phyloP scores from a whole-genome alignment of 305 asterid species.

The Fraxinus paxiana region DNA sequence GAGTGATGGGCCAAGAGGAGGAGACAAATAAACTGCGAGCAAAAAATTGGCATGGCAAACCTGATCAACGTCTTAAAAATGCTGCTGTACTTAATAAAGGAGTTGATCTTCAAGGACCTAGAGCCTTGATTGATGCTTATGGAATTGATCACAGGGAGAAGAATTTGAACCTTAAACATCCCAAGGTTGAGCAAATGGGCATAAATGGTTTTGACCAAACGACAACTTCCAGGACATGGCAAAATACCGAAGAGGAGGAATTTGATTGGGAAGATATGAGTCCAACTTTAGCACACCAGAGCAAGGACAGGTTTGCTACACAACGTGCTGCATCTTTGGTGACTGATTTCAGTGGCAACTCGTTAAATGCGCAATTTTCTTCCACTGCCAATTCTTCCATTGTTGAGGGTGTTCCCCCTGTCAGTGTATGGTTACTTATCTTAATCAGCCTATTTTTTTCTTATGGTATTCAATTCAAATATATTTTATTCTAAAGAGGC shows the following conservation, averaged over 20 bases:
- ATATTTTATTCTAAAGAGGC: background rate
- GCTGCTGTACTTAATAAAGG: constrained; percentile 43
- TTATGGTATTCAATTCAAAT: background rate
- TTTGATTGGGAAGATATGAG: constrained; percentile 88
- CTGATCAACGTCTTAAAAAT: constrained; percentile 47
- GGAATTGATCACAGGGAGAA: constrained; percentile 83
- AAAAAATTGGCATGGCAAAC: constrained; percentile 48
- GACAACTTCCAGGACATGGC: constrained; percentile 55
- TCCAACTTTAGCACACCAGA: constrained; percentile 47
- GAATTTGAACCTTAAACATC: constrained; percentile 39
- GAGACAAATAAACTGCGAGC: constrained; percentile 51
- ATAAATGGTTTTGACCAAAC: constrained; percentile 44
- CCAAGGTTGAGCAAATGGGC: constrained; percentile 37
- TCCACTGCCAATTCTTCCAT: constrained; percentile 29
- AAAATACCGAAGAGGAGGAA: constrained; percentile 92
- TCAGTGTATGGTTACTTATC: constrained; percentile 29
- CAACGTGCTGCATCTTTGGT: constrained; percentile 38
- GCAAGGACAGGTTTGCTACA: constrained; percentile 34
- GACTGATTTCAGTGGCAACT: constrained; percentile 42
- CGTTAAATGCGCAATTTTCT: constrained; percentile 33
- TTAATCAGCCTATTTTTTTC: background rate
- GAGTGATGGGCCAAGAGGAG: constrained; percentile 45
- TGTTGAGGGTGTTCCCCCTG: constrained; percentile 34
- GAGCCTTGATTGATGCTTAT: constrained; percentile 93
- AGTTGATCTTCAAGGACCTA: constrained; percentile 73